These are phyloP conservation scores for Gossypium aridum DNA, from an alignment of 441 rosid genomes.

Conservation along the genomic window DNA sequence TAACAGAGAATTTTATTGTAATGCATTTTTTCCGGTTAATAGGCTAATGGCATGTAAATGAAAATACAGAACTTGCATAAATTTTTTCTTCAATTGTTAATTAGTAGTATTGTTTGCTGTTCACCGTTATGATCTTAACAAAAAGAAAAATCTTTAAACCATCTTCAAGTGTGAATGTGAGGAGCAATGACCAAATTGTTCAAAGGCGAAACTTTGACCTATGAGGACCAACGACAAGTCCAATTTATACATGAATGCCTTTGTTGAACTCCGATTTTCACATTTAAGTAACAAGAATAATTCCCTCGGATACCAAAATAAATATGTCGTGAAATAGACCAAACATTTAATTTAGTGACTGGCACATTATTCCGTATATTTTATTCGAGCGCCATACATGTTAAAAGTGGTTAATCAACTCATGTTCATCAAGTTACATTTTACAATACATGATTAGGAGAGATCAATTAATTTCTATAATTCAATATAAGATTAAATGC, in stretches of 20 bases:
- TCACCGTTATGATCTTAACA: not conserved
- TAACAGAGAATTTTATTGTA: too few relatives aligned
- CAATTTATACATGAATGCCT: not conserved
- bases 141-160: too few relatives aligned
- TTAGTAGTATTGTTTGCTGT: not conserved
- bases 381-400: not conserved
- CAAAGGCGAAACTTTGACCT: not conserved
- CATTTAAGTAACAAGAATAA: not conserved
- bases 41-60: too few relatives aligned
- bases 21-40: too few relatives aligned
- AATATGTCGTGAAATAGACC: too few relatives aligned
- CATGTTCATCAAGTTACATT: constrained; percentile 16
- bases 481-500: not conserved
- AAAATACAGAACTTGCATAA: too few relatives aligned
- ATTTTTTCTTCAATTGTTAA: not conserved
- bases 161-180: too few relatives aligned
- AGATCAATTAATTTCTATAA: not conserved
- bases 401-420: constrained; percentile 6
- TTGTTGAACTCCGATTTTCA: not conserved
- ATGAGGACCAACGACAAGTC: not conserved
- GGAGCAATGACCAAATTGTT: not conserved
- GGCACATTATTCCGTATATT: not conserved
- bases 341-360: not conserved
- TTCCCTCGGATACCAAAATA: too few relatives aligned
- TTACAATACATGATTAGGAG: constrained; percentile 16